A percentile compares a stretch with the other conserved stretches of the same genome.
Conservation (phyloP, 108 stramenopile species). For the Pseudonitzschia multistriata region DNA sequence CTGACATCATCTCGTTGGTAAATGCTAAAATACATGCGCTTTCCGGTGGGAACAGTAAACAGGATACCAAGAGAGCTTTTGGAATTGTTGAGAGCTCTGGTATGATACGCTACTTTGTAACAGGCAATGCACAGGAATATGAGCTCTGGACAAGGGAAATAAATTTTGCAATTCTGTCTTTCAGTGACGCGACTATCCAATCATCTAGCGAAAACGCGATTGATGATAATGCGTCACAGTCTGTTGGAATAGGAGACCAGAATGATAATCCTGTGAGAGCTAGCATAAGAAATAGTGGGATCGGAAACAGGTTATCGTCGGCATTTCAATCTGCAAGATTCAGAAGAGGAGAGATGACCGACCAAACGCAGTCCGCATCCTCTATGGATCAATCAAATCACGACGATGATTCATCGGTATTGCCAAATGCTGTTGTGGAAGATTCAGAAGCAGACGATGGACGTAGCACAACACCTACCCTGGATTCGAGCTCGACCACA, state of each 20-base stretch:
- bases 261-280: not conserved
- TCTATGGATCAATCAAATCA: not conserved
- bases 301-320: constrained; percentile 29
- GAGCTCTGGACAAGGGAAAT: constrained; percentile 42
- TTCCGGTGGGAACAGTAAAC: constrained; percentile 35
- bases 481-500: not conserved
- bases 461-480: not conserved
- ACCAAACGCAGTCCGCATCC: not conserved
- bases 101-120: constrained; percentile 31
- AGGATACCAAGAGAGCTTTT: constrained; percentile 51
- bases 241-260: not conserved
- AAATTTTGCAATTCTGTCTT: not conserved
- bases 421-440: not conserved
- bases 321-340: constrained; percentile 31
- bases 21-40: constrained; percentile 57
- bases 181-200: not conserved
- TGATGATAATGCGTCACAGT: not conserved
- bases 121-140: constrained; percentile 36
- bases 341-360: constrained; percentile 27
- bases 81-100: constrained; percentile 42
- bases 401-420: not conserved
- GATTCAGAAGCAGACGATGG: not conserved
- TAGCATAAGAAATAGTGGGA: not conserved
- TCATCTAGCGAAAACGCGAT: not conserved
- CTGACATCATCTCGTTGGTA: constrained; percentile 42